phyloP scores from a whole-genome alignment of 257 asterid genomes.

The Plantago major region DNA sequence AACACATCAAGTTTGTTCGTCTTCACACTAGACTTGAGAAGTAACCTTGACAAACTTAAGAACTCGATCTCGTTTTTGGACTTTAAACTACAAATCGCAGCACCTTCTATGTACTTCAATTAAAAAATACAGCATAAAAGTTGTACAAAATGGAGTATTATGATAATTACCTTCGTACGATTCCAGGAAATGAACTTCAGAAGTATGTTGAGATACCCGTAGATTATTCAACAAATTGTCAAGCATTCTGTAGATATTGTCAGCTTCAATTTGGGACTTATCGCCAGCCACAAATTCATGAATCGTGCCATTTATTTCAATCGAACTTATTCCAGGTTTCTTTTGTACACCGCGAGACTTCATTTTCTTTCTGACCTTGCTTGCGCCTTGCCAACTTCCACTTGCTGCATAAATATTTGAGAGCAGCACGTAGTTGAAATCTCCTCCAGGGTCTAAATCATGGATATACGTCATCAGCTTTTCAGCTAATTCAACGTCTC shows the following conservation, averaged over 20 bases:
- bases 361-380: slow-evolving; percentile 70
- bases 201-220: slow-evolving; percentile 21
- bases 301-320: slow-evolving; percentile 45
- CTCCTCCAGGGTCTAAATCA: slow-evolving; percentile 47
- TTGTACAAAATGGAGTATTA: background rate
- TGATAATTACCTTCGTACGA: slow-evolving; percentile 13
- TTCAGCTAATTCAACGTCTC: slow-evolving; percentile 51
- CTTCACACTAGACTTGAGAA: too few relatives aligned
- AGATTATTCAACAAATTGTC: slow-evolving; percentile 41
- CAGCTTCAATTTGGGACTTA: slow-evolving; percentile 44
- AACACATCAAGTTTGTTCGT: background rate
- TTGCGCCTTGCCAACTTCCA: slow-evolving; percentile 75
- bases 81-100: background rate
- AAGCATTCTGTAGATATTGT: slow-evolving; percentile 35
- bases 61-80: too few relatives aligned
- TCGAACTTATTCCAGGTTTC: slow-evolving; percentile 58
- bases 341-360: slow-evolving; percentile 62
- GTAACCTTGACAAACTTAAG: background rate
- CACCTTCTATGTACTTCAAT: background rate
- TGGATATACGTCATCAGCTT: slow-evolving; percentile 39
- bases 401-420: slow-evolving; percentile 64
- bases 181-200: slow-evolving; percentile 22
- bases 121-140: background rate
- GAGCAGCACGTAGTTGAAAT: slow-evolving; percentile 52
- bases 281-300: slow-evolving; percentile 63